phyloP scores from a whole-genome alignment of 2,329 filamentous ascomycete species.

The Alternaria arbusti region DNA sequence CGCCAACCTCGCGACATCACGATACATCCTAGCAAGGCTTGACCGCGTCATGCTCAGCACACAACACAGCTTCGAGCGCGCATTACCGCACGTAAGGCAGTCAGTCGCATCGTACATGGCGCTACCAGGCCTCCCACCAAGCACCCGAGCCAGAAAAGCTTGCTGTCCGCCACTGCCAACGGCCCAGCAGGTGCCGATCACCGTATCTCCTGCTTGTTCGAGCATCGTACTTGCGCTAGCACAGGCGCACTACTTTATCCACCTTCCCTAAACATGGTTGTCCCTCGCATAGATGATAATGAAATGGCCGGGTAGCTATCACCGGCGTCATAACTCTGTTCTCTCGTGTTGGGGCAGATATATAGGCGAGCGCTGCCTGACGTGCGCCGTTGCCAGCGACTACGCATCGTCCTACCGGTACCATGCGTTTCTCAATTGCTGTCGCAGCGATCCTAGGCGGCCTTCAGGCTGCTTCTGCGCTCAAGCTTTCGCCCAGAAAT shows the following conservation, averaged over 20 bases:
- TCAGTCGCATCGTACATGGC: background rate
- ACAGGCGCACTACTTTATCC: constrained; percentile 22
- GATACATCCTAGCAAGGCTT: background rate
- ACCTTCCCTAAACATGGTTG: constrained; percentile 36
- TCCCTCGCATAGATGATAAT: constrained; percentile 15
- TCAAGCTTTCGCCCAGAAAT: constrained; percentile 25
- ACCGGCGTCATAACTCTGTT: background rate
- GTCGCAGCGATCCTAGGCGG: constrained; percentile 30
- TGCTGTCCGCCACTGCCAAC: constrained; percentile 11
- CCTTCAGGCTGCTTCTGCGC: constrained; percentile 30
- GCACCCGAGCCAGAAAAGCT: constrained; percentile 11
- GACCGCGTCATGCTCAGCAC: background rate
- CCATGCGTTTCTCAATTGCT: constrained; percentile 36
- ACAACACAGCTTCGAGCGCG: background rate
- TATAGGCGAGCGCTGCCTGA: background rate
- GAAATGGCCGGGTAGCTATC: constrained; percentile 6
- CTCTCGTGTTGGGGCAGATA: constrained; percentile 5
- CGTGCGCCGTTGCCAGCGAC: background rate
- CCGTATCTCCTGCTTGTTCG: constrained; percentile 33
- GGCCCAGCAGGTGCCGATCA: constrained; percentile 24
- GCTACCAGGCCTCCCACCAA: background rate
- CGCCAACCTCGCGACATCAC: background rate
- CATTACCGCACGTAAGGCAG: background rate
- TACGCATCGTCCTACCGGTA: background rate
- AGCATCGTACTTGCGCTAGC: constrained; percentile 17